phyloP scores from a whole-genome alignment of 78 protist genomes.

The Pirum gemmata region DNA sequence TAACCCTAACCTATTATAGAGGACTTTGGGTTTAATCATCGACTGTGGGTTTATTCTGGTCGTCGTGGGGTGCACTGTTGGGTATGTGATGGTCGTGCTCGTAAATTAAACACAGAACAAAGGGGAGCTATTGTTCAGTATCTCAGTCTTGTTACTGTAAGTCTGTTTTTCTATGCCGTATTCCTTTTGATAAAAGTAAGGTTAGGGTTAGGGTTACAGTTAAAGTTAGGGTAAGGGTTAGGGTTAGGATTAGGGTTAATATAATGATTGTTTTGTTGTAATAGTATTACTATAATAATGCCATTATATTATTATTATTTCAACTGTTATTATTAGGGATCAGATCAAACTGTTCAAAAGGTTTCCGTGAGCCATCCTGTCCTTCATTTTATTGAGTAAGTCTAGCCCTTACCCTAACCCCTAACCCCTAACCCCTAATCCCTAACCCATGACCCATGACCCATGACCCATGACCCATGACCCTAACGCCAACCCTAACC shows the following conservation, averaged over 20 bases:
- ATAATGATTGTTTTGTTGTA: not conserved
- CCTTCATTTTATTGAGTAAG: no score
- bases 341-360: no score
- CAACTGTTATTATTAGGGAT: no score
- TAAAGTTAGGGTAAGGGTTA: not conserved
- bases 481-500: no score
- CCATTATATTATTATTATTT: no score
- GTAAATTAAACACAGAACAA: slow-evolving; percentile 58
- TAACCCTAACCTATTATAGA: no score
- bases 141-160: slow-evolving; percentile 26
- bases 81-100: slow-evolving; percentile 87
- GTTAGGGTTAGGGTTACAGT: not conserved
- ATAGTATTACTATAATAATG: no score
- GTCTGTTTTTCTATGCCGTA: not conserved
- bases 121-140: slow-evolving; percentile 72
- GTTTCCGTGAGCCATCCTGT: no score
- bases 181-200: not conserved
- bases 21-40: slow-evolving; percentile 79
- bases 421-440: no score
- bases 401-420: no score
- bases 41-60: slow-evolving; percentile 93
- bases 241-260: not conserved
- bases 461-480: no score
- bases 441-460: no score
- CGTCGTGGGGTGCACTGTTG: slow-evolving; percentile 98